Base-by-base conservation (phyloP, 2,329 filamentous ascomycete species). In the Aspergillus melleus region DNA sequence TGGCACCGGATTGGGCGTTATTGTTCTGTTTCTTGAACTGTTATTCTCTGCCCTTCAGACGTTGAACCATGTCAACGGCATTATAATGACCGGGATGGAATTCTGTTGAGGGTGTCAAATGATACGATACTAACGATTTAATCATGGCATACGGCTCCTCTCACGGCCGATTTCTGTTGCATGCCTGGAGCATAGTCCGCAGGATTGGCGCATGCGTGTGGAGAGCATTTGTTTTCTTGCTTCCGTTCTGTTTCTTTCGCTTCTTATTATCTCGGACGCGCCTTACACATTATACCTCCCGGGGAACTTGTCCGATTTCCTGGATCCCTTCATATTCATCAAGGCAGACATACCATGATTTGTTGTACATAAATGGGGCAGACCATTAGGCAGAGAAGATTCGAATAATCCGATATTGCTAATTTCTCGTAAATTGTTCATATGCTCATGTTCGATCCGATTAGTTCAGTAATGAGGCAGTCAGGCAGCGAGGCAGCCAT, bases 221-320 rank as follows among this genome's bases (percentile, higher is more conserved):
- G 54, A 58, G 54, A 50, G 54, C 56, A 51, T 51, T 65, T 49
- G 14, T 42, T 42, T 54, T 64, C 62, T 59, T 64, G 50, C 63
- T 51, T 47, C 26, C 58, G 57, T 59, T 55, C 57, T 51, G 60
- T 60, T 22, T 63, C 46, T 61, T 57, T 62, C 52, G 53, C 53
- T 59, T 49, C 24, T 62, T 61, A 14, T 66, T 70, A 71, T 71
- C 68, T 72, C 66, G 64, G 67, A 66, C 63, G 65, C 72, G 68
- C 72, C 63, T 73, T 70, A 70, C 67, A 72, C 66, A 69, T 68
- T 71, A 73, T 74, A 73, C 70, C 72, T 68, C 65, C 64, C 57
- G 62, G 36, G 69, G 61, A 65, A 64, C 58, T 53, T 57, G 66
- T 63, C 60, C 63, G 59, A 64, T 70, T 66, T 66, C 64, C 63